Evolutionary conservation across 2,329 filamentous ascomycete genomes (phyloP).

Genomic region (Cryphonectria nitschkei): DNA sequence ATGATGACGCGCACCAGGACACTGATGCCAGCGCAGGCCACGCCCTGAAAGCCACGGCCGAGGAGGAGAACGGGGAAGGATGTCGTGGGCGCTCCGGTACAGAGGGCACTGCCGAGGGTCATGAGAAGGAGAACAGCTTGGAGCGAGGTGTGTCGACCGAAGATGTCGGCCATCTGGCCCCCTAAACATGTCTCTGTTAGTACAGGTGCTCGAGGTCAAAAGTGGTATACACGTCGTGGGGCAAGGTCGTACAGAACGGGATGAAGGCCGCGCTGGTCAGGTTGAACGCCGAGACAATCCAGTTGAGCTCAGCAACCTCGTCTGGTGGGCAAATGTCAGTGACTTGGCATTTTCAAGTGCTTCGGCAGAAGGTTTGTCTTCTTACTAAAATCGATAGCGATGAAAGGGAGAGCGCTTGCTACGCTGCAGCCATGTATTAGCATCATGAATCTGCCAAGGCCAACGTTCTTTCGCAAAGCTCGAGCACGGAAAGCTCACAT

Average conservation of each 20-base stretch:
- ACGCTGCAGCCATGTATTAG: conserved; percentile 35
- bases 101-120: conserved; percentile 63
- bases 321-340: conserved; percentile 37
- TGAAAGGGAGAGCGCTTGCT: conserved; percentile 63
- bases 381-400: conserved; percentile 66
- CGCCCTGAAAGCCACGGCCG: conserved; percentile 65
- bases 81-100: conserved; percentile 57
- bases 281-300: conserved; percentile 73
- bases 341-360: neutral
- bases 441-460: neutral
- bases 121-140: conserved; percentile 60
- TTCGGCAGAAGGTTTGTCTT: neutral
- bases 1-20: conserved; percentile 65
- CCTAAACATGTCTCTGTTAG: neutral
- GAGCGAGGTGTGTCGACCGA: conserved; percentile 62
- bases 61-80: conserved; percentile 64
- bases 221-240: neutral
- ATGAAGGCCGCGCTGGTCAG: conserved; percentile 70
- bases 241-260: conserved; percentile 52
- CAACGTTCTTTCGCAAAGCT: neutral
- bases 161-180: conserved; percentile 67
- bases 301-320: conserved; percentile 63
- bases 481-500: conserved; percentile 42
- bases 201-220: neutral
- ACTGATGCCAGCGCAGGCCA: conserved; percentile 63